A percentile compares a stretch with the other conserved stretches of the same genome.
Conservation (phyloP, 169 alveolate genomes). For the Plasmodium berghei region DNA sequence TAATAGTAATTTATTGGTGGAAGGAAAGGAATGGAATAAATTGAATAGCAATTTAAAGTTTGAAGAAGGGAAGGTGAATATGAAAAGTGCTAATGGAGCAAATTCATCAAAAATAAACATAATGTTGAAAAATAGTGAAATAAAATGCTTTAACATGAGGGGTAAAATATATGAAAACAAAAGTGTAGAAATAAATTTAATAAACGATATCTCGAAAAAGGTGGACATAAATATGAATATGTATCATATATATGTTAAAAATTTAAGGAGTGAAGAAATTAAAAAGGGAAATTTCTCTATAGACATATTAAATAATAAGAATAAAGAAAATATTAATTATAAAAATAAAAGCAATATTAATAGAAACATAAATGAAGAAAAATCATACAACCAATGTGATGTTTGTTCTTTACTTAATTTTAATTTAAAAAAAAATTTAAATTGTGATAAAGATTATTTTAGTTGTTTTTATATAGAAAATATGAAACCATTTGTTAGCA, state of each 20-base stretch:
- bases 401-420: conserved; percentile 27
- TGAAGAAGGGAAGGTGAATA: conserved; percentile 1
- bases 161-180: conserved; percentile 68
- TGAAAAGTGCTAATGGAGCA: not conserved
- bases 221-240: conserved; percentile 38
- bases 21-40: conserved; percentile 22
- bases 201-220: conserved; percentile 21
- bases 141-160: conserved; percentile 45
- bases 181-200: conserved; percentile 43
- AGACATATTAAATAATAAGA: conserved; percentile 18
- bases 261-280: conserved; percentile 39
- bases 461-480: conserved; percentile 29
- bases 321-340: not conserved
- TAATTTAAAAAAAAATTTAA: conserved; percentile 26
- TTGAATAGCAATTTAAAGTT: conserved; percentile 2
- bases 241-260: conserved; percentile 42
- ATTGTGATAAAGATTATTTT: conserved; percentile 2
- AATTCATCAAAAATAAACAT: conserved; percentile 39
- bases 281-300: conserved; percentile 20
- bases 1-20: conserved; percentile 3
- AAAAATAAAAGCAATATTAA: not conserved
- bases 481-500: not conserved
- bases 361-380: not conserved
- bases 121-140: conserved; percentile 55
- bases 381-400: conserved; percentile 20